Base-by-base conservation (phyloP, 148 eudicot genomes). In the Bassia scoparia region DNA sequence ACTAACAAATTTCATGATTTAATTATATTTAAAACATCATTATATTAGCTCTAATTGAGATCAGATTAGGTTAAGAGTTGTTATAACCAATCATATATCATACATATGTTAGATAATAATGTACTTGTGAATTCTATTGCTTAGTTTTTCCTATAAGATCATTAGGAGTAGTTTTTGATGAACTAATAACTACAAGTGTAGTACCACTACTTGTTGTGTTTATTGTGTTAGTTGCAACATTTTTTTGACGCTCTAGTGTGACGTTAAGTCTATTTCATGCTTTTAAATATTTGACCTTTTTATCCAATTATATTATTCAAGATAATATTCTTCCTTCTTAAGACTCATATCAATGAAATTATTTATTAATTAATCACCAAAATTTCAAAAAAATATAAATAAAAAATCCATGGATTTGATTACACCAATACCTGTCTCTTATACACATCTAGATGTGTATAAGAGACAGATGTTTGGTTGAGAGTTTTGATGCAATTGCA, bases 31-130 rank as follows among this genome's bases (percentile, higher is more conserved):
- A 34, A 1, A 33, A 35, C 60, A 63, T 62, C 33, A 50, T 46
- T 33, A n/a, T 43, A 50, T 46, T 33, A 4, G 23, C 2, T 38
- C 23, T 64, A 56, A 48, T 56, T 56, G 33, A 37, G n/a, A n/a
- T n/a, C n/a, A n/a, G n/a, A 67, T 75, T 67, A 75, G 78, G 78
- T 75, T 67, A 55, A 67, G 33, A 67, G 72, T 21, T 18, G 65
- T 67, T 74, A 74, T 10, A 43, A 64, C 31, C 44, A 34, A 49
- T 41, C 1, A 41, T 41, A 14, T 7, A 64, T 74, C 34, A 74
- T 33, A 35, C 16, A 44, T 14, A n/a, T n/a, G n/a, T n/a, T 0
- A 23, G n/a, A 44, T 31, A 7, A 37, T 26, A 10, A 20, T 61
- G n/a, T n/a, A n/a, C n/a, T n/a, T n/a, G n/a, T n/a, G n/a, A n/a